Evolutionary conservation across 2,329 filamentous ascomycete genomes (phyloP), one percentile per base, ranked within the genome.

Genomic region (Raffaelea albimanens): DNA sequence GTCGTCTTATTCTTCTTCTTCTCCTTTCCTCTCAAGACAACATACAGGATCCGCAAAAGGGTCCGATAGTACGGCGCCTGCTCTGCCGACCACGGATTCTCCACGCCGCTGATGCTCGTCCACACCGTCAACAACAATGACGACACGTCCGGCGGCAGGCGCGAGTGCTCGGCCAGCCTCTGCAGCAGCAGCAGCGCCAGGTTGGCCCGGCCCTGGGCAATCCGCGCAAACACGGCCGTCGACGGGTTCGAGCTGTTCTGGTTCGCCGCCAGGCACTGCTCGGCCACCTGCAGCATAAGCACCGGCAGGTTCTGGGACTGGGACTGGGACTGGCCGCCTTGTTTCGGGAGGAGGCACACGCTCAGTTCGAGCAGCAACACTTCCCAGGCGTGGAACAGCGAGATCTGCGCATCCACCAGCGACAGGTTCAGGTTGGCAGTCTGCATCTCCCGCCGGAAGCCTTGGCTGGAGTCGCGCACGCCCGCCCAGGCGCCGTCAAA

Each of bases 391-490:
- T 87, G 82, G 53, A 96, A 84, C 18, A 98, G 77, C 40, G 81
- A 78, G 54, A 93, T 83, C 68, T 98, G 89, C 21, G 91, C 87
- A 62, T 97, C 89, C 31, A 98, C 88, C 31, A 95, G 72, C 21
- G 90, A 95, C 45, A 98, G 64, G 63, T 98, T 97, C 52, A 85
- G 70, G 63, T 98, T 98, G 39, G 91, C 93, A 51, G 82, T 81
- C 58, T 83, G 78, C 66, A 98, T 83, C 61, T 98, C 93, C 43
- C 78, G 76, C 52, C 78, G 76, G 65, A 95, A 95, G 0, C 90
- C 34, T 19, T 16, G 13, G 13, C 18, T 11, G 57, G 83, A 77
- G 47, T 79, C 75, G 55, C 69, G 74, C 54, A 70, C 72, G 40
- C 84, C 84, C 46, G 69, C 69, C 93, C 93, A 98, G 36, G 82